phyloP scores from a whole-genome alignment of 2,329 filamentous ascomycete species.

The Fusarium oligoseptatum region DNA sequence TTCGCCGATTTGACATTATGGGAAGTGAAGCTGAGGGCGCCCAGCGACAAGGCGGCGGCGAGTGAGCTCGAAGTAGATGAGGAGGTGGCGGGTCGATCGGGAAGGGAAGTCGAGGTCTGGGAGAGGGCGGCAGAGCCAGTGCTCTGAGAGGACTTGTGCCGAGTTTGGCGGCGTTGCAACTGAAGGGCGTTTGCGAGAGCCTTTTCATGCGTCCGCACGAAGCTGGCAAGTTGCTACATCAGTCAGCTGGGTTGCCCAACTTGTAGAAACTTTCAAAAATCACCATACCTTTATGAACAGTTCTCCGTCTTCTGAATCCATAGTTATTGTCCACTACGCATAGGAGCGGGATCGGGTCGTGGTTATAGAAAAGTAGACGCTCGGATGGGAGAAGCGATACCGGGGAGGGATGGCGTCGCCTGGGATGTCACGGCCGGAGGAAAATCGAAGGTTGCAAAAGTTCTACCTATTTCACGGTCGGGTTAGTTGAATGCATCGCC shows the following conservation, averaged over 20 bases:
- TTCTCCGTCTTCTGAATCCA: conserved; percentile 92
- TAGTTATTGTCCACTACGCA: conserved; percentile 63
- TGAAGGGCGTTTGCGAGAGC: conserved; percentile 96
- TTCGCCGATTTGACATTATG: conserved; percentile 90
- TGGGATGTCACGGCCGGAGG: conserved; percentile 34
- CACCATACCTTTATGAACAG: conserved; percentile 83
- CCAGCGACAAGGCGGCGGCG: conserved; percentile 87
- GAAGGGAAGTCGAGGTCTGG: conserved; percentile 66
- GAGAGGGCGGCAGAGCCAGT: conserved; percentile 69
- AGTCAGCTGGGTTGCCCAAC: conserved; percentile 48
- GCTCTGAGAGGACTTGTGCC: conserved; percentile 77
- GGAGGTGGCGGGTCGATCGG: conserved; percentile 73
- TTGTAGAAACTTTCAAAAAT: neutral
- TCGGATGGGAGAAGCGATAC: conserved; percentile 22
- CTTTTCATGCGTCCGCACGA: conserved; percentile 97
- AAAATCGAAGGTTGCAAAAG: conserved; percentile 27
- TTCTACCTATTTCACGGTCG: conserved; percentile 40
- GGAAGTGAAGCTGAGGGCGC: conserved; percentile 86
- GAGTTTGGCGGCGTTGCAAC: conserved; percentile 77
- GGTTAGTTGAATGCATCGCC: conserved; percentile 37
- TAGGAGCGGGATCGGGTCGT: conserved; percentile 30
- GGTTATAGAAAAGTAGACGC: conserved; percentile 4
- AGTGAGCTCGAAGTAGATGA: conserved; percentile 80
- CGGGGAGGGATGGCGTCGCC: conserved; percentile 11
- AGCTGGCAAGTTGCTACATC: conserved; percentile 88